A percentile compares a stretch with the other conserved stretches of the same genome.
Conservation (phyloP, 2,329 filamentous ascomycete genomes). For the Fusarium beomiforme region DNA sequence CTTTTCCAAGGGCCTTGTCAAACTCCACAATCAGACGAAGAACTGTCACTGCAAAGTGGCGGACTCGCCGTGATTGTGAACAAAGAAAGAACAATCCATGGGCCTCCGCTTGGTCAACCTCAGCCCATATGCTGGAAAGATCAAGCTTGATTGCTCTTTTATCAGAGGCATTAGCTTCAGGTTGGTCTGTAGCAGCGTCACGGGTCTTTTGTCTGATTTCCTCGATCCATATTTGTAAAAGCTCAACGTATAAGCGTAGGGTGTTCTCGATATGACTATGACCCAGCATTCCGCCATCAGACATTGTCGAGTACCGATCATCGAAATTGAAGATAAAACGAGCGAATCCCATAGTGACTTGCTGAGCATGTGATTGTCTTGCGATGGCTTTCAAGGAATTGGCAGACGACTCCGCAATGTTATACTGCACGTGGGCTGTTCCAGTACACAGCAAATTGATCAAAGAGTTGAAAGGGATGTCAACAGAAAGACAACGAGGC, state of each 20-base stretch:
- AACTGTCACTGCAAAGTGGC: conserved; percentile 91
- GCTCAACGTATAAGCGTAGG: conserved; percentile 88
- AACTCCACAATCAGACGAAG: conserved; percentile 93
- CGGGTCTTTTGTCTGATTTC: conserved; percentile 89
- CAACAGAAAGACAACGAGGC: conserved; percentile 89
- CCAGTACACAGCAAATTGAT: conserved; percentile 96
- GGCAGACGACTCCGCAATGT: conserved; percentile 91
- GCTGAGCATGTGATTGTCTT: conserved; percentile 89
- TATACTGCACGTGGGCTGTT: conserved; percentile 92
- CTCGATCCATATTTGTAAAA: conserved; percentile 97
- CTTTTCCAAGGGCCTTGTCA: conserved; percentile 85
- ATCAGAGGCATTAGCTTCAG: conserved; percentile 71
- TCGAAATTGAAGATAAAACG: conserved; percentile 99
- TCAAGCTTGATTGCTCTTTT: conserved; percentile 82
- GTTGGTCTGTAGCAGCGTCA: conserved; percentile 72
- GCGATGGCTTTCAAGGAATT: conserved; percentile 96
- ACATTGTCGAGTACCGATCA: conserved; percentile 96
- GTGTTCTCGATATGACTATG: conserved; percentile 95
- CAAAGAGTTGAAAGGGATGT: conserved; percentile 91
- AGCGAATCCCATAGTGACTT: conserved; percentile 96
- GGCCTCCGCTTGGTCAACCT: conserved; percentile 96
- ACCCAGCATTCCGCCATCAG: conserved; percentile 95
- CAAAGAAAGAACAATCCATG: conserved; percentile 97
- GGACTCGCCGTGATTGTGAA: conserved; percentile 90
- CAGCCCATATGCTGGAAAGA: conserved; percentile 86